Evolutionary conservation across 108 stramenopile species (phyloP).

Genomic region (Cyclotella kingstonii): DNA sequence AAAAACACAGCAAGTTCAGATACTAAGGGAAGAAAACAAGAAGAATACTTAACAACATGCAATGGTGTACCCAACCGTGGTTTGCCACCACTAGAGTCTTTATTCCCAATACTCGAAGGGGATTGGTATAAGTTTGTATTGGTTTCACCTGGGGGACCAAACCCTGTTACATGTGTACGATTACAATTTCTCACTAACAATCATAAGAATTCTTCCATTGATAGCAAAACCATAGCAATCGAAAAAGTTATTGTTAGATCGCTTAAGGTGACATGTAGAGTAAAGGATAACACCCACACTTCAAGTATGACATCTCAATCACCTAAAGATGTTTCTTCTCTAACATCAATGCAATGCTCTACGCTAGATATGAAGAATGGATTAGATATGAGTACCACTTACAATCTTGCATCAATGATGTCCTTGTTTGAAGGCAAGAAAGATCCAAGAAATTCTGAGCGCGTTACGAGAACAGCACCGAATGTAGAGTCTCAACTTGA

Average conservation of each 20-base stretch:
- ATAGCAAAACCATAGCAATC: no score
- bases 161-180: conserved; percentile 24
- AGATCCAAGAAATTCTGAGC: conserved; percentile 1
- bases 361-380: background rate
- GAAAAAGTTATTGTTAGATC: conserved; percentile 18
- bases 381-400: background rate
- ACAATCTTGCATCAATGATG: conserved; percentile 33
- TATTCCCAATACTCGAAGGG: background rate
- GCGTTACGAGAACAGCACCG: background rate
- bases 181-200: conserved; percentile 18
- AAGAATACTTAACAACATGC: conserved; percentile 36
- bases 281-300: conserved; percentile 8
- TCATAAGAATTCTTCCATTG: background rate
- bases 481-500: conserved; percentile 5
- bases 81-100: conserved; percentile 5
- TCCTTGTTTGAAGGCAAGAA: no score
- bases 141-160: conserved; percentile 36
- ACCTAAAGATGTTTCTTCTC: background rate
- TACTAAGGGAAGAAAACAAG: background rate
- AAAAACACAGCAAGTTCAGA: background rate
- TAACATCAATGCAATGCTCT: background rate
- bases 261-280: conserved; percentile 32
- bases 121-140: conserved; percentile 32
- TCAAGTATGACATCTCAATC: background rate
- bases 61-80: conserved; percentile 37